A percentile compares a stretch with the other conserved stretches of the same genome.
These are phyloP conservation scores for Cyclotella distinguenda DNA, from an alignment of 108 stramenopile species.

Conservation along the genomic window DNA sequence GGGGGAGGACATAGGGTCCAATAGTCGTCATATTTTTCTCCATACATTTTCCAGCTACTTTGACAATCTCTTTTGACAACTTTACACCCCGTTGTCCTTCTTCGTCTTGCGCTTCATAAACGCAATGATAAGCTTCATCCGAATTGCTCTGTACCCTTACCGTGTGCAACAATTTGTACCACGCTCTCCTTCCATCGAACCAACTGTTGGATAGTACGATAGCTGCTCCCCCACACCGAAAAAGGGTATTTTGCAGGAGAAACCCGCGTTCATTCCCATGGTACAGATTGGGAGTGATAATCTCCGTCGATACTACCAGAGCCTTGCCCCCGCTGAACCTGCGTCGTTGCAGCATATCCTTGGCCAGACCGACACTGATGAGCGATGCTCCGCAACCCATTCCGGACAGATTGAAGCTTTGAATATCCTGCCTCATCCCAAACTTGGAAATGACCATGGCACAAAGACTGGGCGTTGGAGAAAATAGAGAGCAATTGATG, in stretches of 20 bases:
- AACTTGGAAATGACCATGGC: conserved; percentile 96
- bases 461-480: conserved; percentile 95
- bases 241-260: conserved; percentile 96
- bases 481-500: conserved; percentile 97
- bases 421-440: conserved; percentile 86
- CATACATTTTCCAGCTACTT: conserved; percentile 96
- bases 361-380: conserved; percentile 91
- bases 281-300: conserved; percentile 96
- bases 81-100: conserved; percentile 84
- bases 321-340: conserved; percentile 75
- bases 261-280: conserved; percentile 95
- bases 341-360: conserved; percentile 70
- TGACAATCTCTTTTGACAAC: conserved; percentile 95
- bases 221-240: conserved; percentile 98
- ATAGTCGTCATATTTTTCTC: conserved; percentile 96
- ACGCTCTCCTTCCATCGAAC: conserved; percentile 92
- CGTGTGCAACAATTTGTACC: conserved; percentile 96
- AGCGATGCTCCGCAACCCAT: conserved; percentile 98
- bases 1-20: conserved; percentile 91
- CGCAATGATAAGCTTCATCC: conserved; percentile 86
- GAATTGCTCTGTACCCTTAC: conserved; percentile 93
- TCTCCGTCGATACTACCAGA: conserved; percentile 95
- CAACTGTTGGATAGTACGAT: conserved; percentile 93
- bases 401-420: conserved; percentile 92
- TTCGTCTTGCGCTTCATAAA: conserved; percentile 92